Conservation (phyloP, 2,329 filamentous ascomycete species). For the Curvularia sp. region DNA sequence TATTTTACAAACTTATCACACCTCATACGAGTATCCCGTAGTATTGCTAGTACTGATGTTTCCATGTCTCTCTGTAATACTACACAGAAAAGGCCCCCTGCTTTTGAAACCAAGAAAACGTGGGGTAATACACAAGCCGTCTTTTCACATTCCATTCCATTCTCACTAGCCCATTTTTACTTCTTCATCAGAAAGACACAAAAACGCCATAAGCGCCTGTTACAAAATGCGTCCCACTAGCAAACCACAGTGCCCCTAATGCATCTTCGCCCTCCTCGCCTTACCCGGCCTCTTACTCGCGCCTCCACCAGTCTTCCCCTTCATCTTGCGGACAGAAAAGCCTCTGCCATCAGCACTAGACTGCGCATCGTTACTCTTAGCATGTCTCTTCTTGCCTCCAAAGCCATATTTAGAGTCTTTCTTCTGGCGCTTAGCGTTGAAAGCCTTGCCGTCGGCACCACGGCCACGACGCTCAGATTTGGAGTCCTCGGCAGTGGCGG, state of each 20-base stretch:
- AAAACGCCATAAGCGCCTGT: background rate
- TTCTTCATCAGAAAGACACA: background rate
- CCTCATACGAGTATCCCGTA: background rate
- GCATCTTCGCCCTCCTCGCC: constrained; percentile 43
- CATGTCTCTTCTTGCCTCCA: constrained; percentile 90
- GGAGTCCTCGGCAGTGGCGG: constrained; percentile 62
- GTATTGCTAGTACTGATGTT: background rate
- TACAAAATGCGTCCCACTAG: background rate
- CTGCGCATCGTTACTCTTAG: constrained; percentile 87
- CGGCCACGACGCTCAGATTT: constrained; percentile 51
- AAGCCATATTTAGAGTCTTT: constrained; percentile 95
- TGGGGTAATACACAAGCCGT: background rate
- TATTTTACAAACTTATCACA: too few species aligned
- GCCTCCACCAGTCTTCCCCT: constrained; percentile 56
- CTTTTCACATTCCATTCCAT: background rate
- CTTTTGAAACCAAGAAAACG: too few species aligned
- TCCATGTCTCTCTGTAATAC: background rate
- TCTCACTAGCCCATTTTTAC: background rate
- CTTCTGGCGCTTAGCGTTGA: constrained; percentile 81
- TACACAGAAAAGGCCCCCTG: too few species aligned
- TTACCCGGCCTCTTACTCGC: constrained; percentile 46
- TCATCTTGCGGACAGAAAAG: constrained; percentile 88
- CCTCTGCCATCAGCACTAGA: constrained; percentile 81
- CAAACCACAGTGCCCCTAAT: constrained; percentile 16
- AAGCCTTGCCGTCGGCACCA: constrained; percentile 37